Base-by-base conservation (phyloP, 2,329 filamentous ascomycete genomes). In the Lachnellula arida region DNA sequence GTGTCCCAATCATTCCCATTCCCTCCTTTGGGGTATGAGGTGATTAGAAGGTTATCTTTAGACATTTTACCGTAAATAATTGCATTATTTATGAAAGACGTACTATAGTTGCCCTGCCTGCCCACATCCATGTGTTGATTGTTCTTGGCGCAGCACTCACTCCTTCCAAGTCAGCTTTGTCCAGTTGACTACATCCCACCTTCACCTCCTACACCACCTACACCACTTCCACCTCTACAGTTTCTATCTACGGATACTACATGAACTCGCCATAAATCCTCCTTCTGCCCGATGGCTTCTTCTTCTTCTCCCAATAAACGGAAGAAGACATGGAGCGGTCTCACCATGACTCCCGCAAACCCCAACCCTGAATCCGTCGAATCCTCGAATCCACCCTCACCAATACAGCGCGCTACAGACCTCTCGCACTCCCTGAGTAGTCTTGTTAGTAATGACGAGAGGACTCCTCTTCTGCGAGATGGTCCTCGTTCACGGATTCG, bases 401-500 rank as follows among this genome's bases (percentile, higher is more conserved):
- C 63, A 11, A 57, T 57, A 39, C 51, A 40, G 43, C 22, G 28
- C 28, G 9, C 28, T 32, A 2, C 28, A 11, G 28, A 53, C 32
- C 46, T 65, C 44, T 48, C 50, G 12, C 57, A 60, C 15, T 49
- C 56, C 15, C 56, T 60, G 22, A 67, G 63, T 42, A 59, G 37
- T 32, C 25, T 32, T 32, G 28, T 63, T 15, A 62, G 60, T n/a
- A 35, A 46, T 17, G 64, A 69, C 54, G 67, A 70, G 60, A 61
- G 67, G 51, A 66, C 64, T 12, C 64, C 64, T 17, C 58, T 66
- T 4, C 59, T 66, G 7, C 56, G 53, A 35, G 62, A 59, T 50
- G 64, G 60, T 17, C 60, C 63, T 6, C 62, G 66, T n/a, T 65
- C 66, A 25, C 58, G 65, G 49, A 64, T 67, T 51, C 65, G 64